Evolutionary conservation across 208 protist genomes (phyloP).

Genomic region (Borovskyia barvae): DNA sequence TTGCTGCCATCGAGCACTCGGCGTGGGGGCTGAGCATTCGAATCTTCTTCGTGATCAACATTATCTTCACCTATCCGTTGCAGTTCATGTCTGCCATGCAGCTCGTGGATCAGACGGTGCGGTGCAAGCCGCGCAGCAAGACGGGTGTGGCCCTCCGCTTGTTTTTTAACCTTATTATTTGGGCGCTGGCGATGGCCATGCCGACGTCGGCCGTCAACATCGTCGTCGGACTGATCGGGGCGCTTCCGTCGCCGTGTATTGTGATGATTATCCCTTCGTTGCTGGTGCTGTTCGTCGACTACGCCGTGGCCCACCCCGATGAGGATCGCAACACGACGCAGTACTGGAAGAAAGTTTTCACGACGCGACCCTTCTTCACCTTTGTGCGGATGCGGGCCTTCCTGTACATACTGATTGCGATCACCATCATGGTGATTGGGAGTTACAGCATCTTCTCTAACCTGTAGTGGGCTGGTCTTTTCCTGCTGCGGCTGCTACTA

Average conservation of each 20-base stretch:
- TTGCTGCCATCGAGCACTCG: conserved; percentile 33
- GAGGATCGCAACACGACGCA: conserved; percentile 36
- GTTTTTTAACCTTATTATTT: conserved; percentile 60
- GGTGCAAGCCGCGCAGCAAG: conserved; percentile 49
- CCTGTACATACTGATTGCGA: conserved; percentile 50
- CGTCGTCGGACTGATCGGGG: conserved; percentile 73
- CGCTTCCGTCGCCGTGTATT: conserved; percentile 67
- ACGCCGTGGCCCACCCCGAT: conserved; percentile 51
- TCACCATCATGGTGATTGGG: conserved; percentile 76
- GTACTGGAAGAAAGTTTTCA: conserved; percentile 58
- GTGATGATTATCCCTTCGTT: conserved; percentile 65
- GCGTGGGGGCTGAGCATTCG: conserved; percentile 52
- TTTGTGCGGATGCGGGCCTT: conserved; percentile 40
- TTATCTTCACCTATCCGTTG: conserved; percentile 75
- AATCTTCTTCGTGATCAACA: conserved; percentile 41
- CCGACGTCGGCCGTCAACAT: conserved; percentile 53
- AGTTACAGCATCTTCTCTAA: conserved; percentile 44
- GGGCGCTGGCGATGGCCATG: conserved; percentile 59
- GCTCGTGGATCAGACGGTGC: conserved; percentile 53
- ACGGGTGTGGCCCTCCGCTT: conserved; percentile 50
- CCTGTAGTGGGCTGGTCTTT: conserved; percentile 1
- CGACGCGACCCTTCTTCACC: conserved; percentile 27
- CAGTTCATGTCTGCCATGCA: conserved; percentile 81
- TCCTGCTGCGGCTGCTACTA: too few species aligned
- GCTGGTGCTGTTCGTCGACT: conserved; percentile 45